Evolutionary conservation across 768 basidiomycete species (phyloP).

Genomic region (Boletus barrowsii): DNA sequence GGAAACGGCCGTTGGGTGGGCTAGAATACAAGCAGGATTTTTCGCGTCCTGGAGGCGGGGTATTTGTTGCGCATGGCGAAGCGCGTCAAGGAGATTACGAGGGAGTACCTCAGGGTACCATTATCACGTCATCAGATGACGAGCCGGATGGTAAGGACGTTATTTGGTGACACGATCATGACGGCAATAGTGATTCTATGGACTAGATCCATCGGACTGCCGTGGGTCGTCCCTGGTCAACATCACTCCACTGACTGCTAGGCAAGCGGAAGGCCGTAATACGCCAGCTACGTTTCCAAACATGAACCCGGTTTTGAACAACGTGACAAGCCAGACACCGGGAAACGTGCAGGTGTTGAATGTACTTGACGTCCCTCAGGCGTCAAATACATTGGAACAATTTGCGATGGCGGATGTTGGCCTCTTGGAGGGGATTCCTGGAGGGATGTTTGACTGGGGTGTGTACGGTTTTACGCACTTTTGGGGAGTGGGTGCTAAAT

Average conservation of each 20-base stretch:
- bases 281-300: constrained; percentile 40
- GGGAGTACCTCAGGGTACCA: constrained; percentile 53
- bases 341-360: constrained; percentile 77
- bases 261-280: constrained; percentile 24
- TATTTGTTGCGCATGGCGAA: constrained; percentile 66
- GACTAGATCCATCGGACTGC: constrained; percentile 11
- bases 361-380: constrained; percentile 59
- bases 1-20: constrained; percentile 45
- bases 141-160: constrained; percentile 49
- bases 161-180: constrained; percentile 12
- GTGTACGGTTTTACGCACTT: constrained; percentile 30
- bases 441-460: constrained; percentile 89
- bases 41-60: constrained; percentile 80
- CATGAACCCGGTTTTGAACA: constrained; percentile 76
- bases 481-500: background rate
- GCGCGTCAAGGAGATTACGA: constrained; percentile 44
- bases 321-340: constrained; percentile 30
- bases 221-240: constrained; percentile 49
- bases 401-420: constrained; percentile 65
- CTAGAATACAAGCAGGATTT: constrained; percentile 78
- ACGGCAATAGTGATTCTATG: constrained; percentile 5
- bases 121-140: constrained; percentile 50
- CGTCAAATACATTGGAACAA: constrained; percentile 55
- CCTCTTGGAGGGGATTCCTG: constrained; percentile 76
- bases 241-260: constrained; percentile 44